Evolutionary conservation across 495 filamentous ascomycete genomes (phyloP).

Genomic region (Rhizodiscina lignyota): DNA sequence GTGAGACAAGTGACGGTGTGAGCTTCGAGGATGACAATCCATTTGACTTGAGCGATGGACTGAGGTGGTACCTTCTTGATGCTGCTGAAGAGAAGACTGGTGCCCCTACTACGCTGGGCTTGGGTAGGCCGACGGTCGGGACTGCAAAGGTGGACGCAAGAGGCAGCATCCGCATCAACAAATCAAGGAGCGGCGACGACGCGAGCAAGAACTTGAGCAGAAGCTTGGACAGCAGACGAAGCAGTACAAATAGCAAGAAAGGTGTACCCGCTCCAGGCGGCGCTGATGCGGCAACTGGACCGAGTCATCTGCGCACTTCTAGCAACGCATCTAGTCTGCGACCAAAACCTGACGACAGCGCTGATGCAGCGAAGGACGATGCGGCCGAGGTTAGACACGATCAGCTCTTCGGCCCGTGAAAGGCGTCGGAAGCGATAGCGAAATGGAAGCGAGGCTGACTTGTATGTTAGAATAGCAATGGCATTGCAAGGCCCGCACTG

Average conservation of each 20-base stretch:
- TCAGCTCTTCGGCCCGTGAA: conserved; percentile 22
- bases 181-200: conserved; percentile 42
- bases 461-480: conserved; percentile 2
- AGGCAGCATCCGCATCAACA: conserved; percentile 47
- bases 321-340: conserved; percentile 4
- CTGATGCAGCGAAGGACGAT: background rate
- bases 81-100: conserved; percentile 86
- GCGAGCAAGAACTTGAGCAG: conserved; percentile 64
- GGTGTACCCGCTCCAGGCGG: conserved; percentile 17
- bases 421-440: background rate
- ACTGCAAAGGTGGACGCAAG: conserved; percentile 76
- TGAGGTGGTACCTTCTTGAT: conserved; percentile 92
- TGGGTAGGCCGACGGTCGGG: conserved; percentile 78
- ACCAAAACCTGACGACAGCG: conserved; percentile 7
- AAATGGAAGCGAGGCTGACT: conserved; percentile 4
- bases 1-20: conserved; percentile 12
- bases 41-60: conserved; percentile 87
- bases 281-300: conserved; percentile 6
- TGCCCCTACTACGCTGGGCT: conserved; percentile 79
- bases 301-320: background rate
- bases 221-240: conserved; percentile 78
- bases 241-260: conserved; percentile 68
- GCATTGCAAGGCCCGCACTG: background rate
- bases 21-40: conserved; percentile 90
- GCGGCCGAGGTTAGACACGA: conserved; percentile 24